Conservation (phyloP, 2,329 filamentous ascomycete species). For the Trichoderma sp. region DNA sequence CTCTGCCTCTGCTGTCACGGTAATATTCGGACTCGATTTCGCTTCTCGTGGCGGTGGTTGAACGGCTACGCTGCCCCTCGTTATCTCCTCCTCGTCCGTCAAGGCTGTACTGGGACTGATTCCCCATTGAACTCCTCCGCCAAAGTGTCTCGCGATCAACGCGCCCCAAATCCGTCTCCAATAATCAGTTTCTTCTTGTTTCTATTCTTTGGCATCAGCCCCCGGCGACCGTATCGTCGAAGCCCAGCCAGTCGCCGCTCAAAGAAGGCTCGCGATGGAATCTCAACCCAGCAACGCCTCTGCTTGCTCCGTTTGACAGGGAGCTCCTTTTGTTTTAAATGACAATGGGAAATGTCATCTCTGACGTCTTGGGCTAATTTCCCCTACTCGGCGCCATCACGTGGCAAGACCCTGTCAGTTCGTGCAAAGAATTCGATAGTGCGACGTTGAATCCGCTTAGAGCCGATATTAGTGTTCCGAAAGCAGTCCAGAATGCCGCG, state of each 20-base stretch:
- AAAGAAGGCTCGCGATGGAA: background rate
- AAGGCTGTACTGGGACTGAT: background rate
- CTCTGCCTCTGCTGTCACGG: background rate
- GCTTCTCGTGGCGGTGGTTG: background rate
- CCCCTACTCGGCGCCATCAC: conserved; percentile 4
- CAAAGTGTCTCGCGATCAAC: background rate
- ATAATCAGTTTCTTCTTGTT: background rate
- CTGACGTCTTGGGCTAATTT: background rate
- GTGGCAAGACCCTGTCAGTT: conserved; percentile 9
- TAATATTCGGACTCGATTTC: background rate
- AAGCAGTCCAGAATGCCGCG: background rate
- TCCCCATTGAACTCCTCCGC: conserved; percentile 1
- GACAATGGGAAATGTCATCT: background rate
- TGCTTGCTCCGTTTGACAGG: background rate
- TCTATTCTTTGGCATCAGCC: background rate
- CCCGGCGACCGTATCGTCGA: background rate
- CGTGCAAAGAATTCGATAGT: conserved; percentile 12
- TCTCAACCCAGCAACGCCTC: background rate
- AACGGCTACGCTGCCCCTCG: background rate
- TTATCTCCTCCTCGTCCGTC: background rate
- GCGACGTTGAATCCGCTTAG: conserved; percentile 10
- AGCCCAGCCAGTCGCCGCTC: background rate
- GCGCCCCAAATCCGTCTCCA: background rate
- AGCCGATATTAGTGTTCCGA: conserved; percentile 9
- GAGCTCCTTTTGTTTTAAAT: conserved; percentile 14